Evolutionary conservation across 2,329 filamentous ascomycete genomes (phyloP).

Genomic region (Apiospora hydei): DNA sequence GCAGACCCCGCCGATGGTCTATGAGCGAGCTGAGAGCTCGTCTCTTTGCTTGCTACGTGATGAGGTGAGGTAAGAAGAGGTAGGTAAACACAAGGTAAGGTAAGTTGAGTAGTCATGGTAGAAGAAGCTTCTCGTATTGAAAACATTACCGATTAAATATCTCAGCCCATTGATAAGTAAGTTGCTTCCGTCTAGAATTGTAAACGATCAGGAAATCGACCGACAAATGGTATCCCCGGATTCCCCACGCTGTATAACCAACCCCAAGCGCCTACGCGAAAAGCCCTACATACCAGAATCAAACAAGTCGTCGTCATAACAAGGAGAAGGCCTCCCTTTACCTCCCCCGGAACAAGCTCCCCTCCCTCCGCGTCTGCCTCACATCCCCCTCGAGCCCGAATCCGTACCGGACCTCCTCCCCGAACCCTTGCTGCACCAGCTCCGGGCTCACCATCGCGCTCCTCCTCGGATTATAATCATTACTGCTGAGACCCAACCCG

Average conservation of each 20-base stretch:
- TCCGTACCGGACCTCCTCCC: conserved; percentile 37
- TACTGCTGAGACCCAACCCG: neutral
- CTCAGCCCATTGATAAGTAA: neutral
- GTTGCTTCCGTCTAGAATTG: neutral
- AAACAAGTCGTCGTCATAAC: too few species aligned
- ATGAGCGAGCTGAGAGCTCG: neutral
- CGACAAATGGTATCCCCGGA: conserved; percentile 1
- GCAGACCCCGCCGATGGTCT: neutral
- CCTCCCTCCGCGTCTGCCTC: conserved; percentile 35
- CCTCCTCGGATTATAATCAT: neutral
- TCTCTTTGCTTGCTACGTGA: too few species aligned
- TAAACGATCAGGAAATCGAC: neutral
- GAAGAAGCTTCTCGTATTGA: neutral
- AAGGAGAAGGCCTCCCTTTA: neutral
- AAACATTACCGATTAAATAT: conserved; percentile 11
- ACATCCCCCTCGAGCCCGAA: conserved; percentile 43
- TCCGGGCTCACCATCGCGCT: neutral
- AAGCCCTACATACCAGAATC: too few species aligned
- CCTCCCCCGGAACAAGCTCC: conserved; percentile 23
- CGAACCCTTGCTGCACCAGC: neutral
- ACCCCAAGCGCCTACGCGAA: neutral
- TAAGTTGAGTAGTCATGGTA: neutral
- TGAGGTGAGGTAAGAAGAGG: too few species aligned
- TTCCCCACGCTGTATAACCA: neutral
- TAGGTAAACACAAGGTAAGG: neutral